Evolutionary conservation across 805 yeast species (phyloP).

Genomic region (Nakazawaea ambrosiae): DNA sequence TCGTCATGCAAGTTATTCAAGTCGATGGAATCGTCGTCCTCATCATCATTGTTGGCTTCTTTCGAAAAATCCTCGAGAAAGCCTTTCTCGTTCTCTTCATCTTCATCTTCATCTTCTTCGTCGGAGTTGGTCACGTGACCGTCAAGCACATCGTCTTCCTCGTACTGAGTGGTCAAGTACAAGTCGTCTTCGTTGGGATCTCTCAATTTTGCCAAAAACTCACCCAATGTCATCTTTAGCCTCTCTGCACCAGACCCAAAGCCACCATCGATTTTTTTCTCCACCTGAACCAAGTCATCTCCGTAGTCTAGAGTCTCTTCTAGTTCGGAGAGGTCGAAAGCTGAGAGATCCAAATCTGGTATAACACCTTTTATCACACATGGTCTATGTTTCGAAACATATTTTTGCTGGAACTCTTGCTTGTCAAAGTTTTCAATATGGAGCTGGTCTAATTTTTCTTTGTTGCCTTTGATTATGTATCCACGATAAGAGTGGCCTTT

Average conservation of each 20-base stretch:
- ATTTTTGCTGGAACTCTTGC: constrained; percentile 29
- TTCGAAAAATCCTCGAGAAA: constrained; percentile 3
- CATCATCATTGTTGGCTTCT: constrained; percentile 17
- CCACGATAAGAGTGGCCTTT: constrained; percentile 6
- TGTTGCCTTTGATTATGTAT: background rate
- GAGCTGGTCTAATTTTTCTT: constrained; percentile 15
- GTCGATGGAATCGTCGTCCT: constrained; percentile 36
- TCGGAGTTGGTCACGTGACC: constrained; percentile 21
- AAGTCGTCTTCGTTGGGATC: constrained; percentile 34
- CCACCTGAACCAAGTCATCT: constrained; percentile 42
- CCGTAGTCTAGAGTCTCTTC: constrained; percentile 23
- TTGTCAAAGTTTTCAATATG: constrained; percentile 15
- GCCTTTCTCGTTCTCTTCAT: constrained; percentile 12
- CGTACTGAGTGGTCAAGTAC: constrained; percentile 68
- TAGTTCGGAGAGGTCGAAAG: constrained; percentile 29
- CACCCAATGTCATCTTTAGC: constrained; percentile 39
- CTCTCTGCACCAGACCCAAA: constrained; percentile 61
- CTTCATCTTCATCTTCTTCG: constrained; percentile 17
- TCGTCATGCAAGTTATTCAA: constrained; percentile 41
- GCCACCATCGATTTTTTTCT: constrained; percentile 51
- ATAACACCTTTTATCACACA: constrained; percentile 36
- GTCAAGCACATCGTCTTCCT: constrained; percentile 32
- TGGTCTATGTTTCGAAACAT: constrained; percentile 39
- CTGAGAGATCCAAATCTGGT: constrained; percentile 25
- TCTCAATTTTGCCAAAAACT: constrained; percentile 36